These are phyloP conservation scores for Nemania bipapillata DNA, from an alignment of 2,329 filamentous ascomycete species.

Conservation along the genomic window DNA sequence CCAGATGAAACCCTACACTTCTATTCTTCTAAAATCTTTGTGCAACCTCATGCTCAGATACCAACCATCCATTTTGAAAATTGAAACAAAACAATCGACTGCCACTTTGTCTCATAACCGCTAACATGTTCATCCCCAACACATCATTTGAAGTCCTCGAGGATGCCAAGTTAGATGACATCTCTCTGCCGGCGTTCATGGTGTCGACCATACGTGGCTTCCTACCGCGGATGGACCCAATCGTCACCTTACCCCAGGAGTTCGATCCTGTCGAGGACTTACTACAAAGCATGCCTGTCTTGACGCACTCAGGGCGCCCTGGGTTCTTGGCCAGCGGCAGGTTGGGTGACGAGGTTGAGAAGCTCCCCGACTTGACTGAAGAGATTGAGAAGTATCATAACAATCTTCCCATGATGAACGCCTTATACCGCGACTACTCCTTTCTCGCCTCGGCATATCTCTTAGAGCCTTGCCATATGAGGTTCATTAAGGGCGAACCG, in stretches of 20 bases:
- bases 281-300: constrained; percentile 67
- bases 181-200: constrained; percentile 77
- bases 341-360: constrained; percentile 79
- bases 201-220: constrained; percentile 80
- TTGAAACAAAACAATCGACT: constrained; percentile 1
- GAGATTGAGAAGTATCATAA: constrained; percentile 76
- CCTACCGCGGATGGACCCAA: constrained; percentile 73
- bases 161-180: constrained; percentile 71
- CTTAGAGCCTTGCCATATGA: constrained; percentile 88
- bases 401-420: constrained; percentile 83
- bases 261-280: constrained; percentile 76
- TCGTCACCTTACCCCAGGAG: constrained; percentile 73
- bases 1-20: constrained; percentile 17
- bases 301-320: constrained; percentile 75
- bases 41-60: neutral
- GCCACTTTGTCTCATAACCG: neutral
- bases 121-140: constrained; percentile 46
- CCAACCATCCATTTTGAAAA: neutral
- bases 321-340: constrained; percentile 79
- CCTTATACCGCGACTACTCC: constrained; percentile 89
- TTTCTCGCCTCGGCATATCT: constrained; percentile 91
- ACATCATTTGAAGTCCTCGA: constrained; percentile 68
- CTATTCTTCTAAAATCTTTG: constrained; percentile 11
- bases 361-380: constrained; percentile 79
- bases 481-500: constrained; percentile 73